Evolutionary conservation across 176 grass and related monocot species (phyloP), one percentile per base, ranked within the genome.

Genomic region (Rhynchospora pubera): DNA sequence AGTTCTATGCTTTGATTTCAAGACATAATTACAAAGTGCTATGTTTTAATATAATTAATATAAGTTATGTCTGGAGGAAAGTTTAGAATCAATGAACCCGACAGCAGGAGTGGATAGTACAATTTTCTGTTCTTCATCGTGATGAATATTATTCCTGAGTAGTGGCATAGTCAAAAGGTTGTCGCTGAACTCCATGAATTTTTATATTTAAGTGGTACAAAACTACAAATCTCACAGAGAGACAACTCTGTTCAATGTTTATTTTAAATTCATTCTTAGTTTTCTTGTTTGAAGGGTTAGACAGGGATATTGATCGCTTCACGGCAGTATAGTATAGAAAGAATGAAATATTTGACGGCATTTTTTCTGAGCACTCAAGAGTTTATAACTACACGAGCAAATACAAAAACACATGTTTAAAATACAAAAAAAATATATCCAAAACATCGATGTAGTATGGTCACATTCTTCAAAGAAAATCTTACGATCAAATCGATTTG

Each of bases 101-200:
- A 45, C 66, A 69, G 18, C 66, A 69, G 3, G 39, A 69, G 34
- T 69, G 66, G 15, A n/a, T 18, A 69, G 34, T 69, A 69, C 66
- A 69, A 79, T n/a, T 79, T 56, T 42, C 39, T 26, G 43, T 62
- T 14, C 14, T 18, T 79, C 55, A 18, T 59, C 28, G 53, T 79
- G 16, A 42, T 78, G 13, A 30, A 57, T 59, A 13, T 14, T 47
- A 52, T 26, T 52, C 46, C 24, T 62, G 9, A 39, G 7, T 62
- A 79, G 77, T 79, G 77, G 32, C 16, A 79, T 56, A 79, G 56
- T 79, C 77, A 79, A 79, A 58, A 42, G 57, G 28, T 62, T 79
- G 55, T 28, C 60, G 77, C 28, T 59, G 22, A 62, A 15, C 60
- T 79, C 28, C 14, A 60, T 60, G 19, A 1, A 16, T 60, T 79